Evolutionary conservation across 495 filamentous ascomycete species (phyloP).

Genomic region (Aspergillus panamensis): DNA sequence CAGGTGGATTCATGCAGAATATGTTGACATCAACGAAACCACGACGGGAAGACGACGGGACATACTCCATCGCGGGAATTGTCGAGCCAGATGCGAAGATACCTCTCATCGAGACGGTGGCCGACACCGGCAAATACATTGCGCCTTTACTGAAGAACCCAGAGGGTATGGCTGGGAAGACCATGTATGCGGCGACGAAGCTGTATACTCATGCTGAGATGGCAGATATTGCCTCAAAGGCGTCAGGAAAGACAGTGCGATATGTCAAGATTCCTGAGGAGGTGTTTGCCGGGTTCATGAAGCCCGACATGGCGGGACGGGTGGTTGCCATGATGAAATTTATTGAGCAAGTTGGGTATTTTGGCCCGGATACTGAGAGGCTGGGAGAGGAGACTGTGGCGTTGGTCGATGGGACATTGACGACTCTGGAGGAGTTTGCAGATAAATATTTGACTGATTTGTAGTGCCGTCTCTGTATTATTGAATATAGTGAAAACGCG

Average conservation of each 20-base stretch:
- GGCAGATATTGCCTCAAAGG: conserved; percentile 32
- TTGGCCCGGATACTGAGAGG: conserved; percentile 33
- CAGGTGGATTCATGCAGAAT: conserved; percentile 50
- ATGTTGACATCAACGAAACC: conserved; percentile 19
- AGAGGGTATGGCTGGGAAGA: conserved; percentile 46
- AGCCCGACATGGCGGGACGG: conserved; percentile 1
- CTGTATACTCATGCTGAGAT: conserved; percentile 39
- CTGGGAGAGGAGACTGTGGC: conserved; percentile 33
- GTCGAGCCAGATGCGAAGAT: conserved; percentile 27
- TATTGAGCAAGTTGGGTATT: conserved; percentile 43
- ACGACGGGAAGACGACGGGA: conserved; percentile 13
- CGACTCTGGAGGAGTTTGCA: conserved; percentile 21
- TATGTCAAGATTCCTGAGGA: conserved; percentile 42
- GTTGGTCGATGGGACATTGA: conserved; percentile 30
- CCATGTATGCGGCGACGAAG: conserved; percentile 34
- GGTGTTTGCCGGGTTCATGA: conserved; percentile 31
- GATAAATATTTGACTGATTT: conserved; percentile 2
- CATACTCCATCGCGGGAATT: conserved; percentile 19
- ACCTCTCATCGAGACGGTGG: conserved; percentile 43
- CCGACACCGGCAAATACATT: conserved; percentile 49
- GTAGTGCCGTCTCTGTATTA: not conserved
- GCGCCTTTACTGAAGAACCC: conserved; percentile 46
- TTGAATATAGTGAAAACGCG: too few species aligned
- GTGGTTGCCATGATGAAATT: conserved; percentile 18
- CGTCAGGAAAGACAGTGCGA: conserved; percentile 41